Percentiles rank a stretch among this genome's conserved stretches.
Conservation (phyloP, 306 rosid genomes). For the Castanea sativa region DNA sequence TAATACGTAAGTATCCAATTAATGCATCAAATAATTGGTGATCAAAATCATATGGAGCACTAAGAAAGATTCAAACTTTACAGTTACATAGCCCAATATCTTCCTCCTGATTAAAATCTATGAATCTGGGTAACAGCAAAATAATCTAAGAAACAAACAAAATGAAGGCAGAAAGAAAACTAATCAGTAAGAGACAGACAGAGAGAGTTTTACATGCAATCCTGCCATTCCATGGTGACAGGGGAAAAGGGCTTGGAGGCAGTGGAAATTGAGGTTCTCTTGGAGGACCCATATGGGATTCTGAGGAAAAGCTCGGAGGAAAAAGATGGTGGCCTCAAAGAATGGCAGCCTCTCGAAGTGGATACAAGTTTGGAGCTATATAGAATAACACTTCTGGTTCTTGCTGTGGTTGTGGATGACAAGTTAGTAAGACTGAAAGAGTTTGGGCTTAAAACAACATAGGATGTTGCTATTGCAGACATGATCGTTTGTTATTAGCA, state of each 20-base stretch:
- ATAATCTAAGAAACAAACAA: background rate
- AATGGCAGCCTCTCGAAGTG: constrained; percentile 28
- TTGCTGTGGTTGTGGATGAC: constrained; percentile 18
- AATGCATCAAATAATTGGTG: background rate
- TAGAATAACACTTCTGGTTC: constrained; percentile 10
- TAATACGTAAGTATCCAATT: background rate
- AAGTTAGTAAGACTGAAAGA: constrained; percentile 11
- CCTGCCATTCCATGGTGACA: constrained; percentile 90
- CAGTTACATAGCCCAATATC: background rate
- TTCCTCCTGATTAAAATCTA: background rate
- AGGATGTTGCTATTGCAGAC: constrained; percentile 35
- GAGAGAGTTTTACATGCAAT: constrained; percentile 64
- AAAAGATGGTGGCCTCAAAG: constrained; percentile 33
- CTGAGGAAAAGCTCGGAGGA: constrained; percentile 31
- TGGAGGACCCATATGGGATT: constrained; percentile 29
- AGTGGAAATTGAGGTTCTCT: constrained; percentile 35
- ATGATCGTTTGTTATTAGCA: constrained; percentile 19
- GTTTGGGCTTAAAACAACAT: constrained; percentile 18
- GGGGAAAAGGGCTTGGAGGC: constrained; percentile 48
- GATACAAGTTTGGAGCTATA: constrained; percentile 28
- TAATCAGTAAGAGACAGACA: background rate
- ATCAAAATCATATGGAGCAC: background rate
- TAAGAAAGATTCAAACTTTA: background rate
- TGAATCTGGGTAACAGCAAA: background rate
- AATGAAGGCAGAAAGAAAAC: background rate